A percentile compares a stretch with the other conserved stretches of the same genome.
Conservation (phyloP, 345 rosid species). For the Rhizophora mangle region DNA sequence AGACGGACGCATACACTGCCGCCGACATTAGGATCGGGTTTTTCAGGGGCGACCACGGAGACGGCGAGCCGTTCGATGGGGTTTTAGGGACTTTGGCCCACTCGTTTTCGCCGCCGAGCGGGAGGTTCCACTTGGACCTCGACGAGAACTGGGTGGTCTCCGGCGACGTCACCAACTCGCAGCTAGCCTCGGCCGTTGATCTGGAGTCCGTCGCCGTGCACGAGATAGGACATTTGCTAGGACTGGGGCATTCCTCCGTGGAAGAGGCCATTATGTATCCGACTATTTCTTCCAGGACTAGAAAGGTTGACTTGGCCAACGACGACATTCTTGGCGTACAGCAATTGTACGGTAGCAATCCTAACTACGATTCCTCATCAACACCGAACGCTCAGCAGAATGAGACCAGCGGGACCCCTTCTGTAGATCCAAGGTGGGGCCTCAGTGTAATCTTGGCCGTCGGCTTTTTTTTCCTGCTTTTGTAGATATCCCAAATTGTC, state of each 20-base stretch:
- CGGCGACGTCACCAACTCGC: constrained; percentile 35
- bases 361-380: constrained; percentile 47
- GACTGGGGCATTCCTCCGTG: constrained; percentile 86
- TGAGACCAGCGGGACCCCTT: constrained; percentile 40
- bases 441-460: constrained; percentile 29
- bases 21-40: constrained; percentile 78
- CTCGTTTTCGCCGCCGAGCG: constrained; percentile 86
- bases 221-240: constrained; percentile 91
- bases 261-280: constrained; percentile 83
- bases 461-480: constrained; percentile 30
- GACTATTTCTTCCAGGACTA: constrained; percentile 55
- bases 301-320: constrained; percentile 50
- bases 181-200: constrained; percentile 54
- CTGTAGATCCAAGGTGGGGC: constrained; percentile 22
- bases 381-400: constrained; percentile 39
- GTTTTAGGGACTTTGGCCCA: constrained; percentile 81
- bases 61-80: constrained; percentile 94
- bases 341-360: constrained; percentile 70
- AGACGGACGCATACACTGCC: constrained; percentile 12
- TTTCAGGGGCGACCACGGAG: constrained; percentile 77
- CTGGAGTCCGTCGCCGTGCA: constrained; percentile 91
- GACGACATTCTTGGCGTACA: constrained; percentile 80
- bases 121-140: constrained; percentile 68
- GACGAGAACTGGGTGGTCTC: constrained; percentile 72
- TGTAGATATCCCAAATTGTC: constrained; percentile 14